Base-by-base conservation (phyloP, 495 filamentous ascomycete species). In the Umbilicaria muhlenbergii region DNA sequence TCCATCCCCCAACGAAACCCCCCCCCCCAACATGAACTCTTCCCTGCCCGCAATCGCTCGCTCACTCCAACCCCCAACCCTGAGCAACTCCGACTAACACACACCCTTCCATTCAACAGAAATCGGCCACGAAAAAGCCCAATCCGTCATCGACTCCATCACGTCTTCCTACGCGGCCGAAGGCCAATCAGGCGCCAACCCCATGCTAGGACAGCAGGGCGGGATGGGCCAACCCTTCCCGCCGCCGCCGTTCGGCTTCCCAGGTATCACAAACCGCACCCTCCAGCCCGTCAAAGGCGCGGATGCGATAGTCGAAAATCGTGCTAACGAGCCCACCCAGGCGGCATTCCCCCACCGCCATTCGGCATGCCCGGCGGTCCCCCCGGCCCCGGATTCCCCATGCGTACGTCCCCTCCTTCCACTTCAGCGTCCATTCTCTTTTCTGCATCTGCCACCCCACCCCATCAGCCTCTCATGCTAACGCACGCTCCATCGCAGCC, bases 101-200 rank as follows among this genome's bases (percentile, higher is more conserved):
- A 24, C 34, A 24, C 32, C 17, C 32, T 39, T 44, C 32, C 5
- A 15, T 21, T 42, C 13, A 32, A 2, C 58, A 92, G 87, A 94
- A 69, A 95, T 99, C 60, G 88, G 88, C 43, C 89, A 95, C 62
- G 91, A 96, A 65, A 94, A 96, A 64, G 89, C 92, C 21, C 91
- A 98, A 62, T 87, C 80, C 32, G 92, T 98, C 43, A 98, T 98
- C 59, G 91, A 98, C 67, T 85, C 78, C 43, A 98, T 98, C 63
- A 96, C 91, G 12, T 81, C 76, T 33, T 91, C 87, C 21, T 96
- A 98, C 71, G 81, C 80, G 36, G 87, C 86, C 49, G 91, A 91
- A 59, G 91, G 91, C 56, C 85, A 94, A 61, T 74, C 81, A 43
- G 71, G 78, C 51, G 73, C 77, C 24, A 93, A 92, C 59, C 87